Base-by-base conservation (phyloP, 2,329 filamentous ascomycete genomes). In the Blastomyces percursus region DNA sequence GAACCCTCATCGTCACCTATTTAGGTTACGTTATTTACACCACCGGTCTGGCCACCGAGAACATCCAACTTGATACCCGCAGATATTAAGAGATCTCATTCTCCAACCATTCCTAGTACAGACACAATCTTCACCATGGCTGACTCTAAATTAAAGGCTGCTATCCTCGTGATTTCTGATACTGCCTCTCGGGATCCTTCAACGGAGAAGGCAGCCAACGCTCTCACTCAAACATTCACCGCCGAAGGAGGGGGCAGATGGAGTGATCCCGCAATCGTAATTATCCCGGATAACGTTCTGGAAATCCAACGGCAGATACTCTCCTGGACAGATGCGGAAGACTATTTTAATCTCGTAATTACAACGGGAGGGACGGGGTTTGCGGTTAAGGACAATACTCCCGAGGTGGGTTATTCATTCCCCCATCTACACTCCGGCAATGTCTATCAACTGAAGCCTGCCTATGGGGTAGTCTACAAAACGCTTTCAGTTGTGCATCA, bases 341-440 rank as follows among this genome's bases (percentile, higher is more conserved):
- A 82, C 5, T 81, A 81, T 57, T 74, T 80, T 3, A 93, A 96
- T 74, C 76, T 97, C 63, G 84, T 99, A 64, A 75, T 96, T 56
- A 93, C 91, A 0, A 96, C 91, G 7, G 94, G 94, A 27, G 94
- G 94, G 1, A 99, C 94, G 1, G 94, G 94, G 0, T 99, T 99
- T 75, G 88, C 94, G 8, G 80, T 86, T 12, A 84, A 87, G 62
- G 94, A 99, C 77, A 80, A 83, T 51, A 99, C 94, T 0, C 94
- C 94, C 2, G 94, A 97, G 82, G 90, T 92, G 73, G 66, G 76
- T 73, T 56, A 35, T 11, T 30, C 4, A 30, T 4, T 16, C 27
- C 27, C 21, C 16, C n/a, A n/a, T 38, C 27, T 54, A 27, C 6
- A 52, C 5, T 1, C 21, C 7, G 3, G 42, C n/a, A 9, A 12